phyloP scores from a whole-genome alignment of 2,329 filamentous ascomycete species.

The Hymenoscyphus albidus region DNA sequence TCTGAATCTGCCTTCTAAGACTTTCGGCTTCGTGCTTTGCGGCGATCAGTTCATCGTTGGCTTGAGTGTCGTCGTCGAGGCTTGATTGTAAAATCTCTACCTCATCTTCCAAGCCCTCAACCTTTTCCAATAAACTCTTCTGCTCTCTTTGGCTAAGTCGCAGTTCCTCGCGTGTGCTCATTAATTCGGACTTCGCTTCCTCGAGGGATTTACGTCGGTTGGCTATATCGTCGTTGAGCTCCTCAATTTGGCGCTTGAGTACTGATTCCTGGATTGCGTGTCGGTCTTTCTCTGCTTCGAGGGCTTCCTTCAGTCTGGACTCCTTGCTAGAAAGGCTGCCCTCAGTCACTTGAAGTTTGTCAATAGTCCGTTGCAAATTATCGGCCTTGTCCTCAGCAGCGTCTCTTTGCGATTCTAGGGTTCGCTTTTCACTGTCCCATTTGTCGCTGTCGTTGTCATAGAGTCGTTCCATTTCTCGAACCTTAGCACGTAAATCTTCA shows the following conservation, averaged over 20 bases:
- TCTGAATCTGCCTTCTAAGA: slow-evolving; percentile 43
- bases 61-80: slow-evolving; percentile 55
- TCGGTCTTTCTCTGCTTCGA: slow-evolving; percentile 68
- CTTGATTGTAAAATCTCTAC: slow-evolving; percentile 66
- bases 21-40: slow-evolving; percentile 41
- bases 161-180: slow-evolving; percentile 63
- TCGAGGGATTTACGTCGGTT: slow-evolving; percentile 63
- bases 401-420: slow-evolving; percentile 61
- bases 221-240: slow-evolving; percentile 67
- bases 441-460: slow-evolving; percentile 69
- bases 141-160: slow-evolving; percentile 63
- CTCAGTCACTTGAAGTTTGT: slow-evolving; percentile 64
- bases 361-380: slow-evolving; percentile 66
- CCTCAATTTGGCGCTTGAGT: slow-evolving; percentile 69
- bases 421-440: slow-evolving; percentile 65
- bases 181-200: slow-evolving; percentile 62
- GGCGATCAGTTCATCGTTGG: slow-evolving; percentile 45
- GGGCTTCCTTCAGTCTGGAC: slow-evolving; percentile 60
- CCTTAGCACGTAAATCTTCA: slow-evolving; percentile 53
- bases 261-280: slow-evolving; percentile 68
- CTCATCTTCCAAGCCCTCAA: slow-evolving; percentile 69
- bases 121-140: slow-evolving; percentile 59
- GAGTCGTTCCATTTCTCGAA: slow-evolving; percentile 65
- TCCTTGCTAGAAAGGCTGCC: slow-evolving; percentile 66
- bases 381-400: slow-evolving; percentile 64